These are phyloP conservation scores for Monosporascus sp. DNA, from an alignment of 2,329 filamentous ascomycete species.

Conservation along the genomic window DNA sequence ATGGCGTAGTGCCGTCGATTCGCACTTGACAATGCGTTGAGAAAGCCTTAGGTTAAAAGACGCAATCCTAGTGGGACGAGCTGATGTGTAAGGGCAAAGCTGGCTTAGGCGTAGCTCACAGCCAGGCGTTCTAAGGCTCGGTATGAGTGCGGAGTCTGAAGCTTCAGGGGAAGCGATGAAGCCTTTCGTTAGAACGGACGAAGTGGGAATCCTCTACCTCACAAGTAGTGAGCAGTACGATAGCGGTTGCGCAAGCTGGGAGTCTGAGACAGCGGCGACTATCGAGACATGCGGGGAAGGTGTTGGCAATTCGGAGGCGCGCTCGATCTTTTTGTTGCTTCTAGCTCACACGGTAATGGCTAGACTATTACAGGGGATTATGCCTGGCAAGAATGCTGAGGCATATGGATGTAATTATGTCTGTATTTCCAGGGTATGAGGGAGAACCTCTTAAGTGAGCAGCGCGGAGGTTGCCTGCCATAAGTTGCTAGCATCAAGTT, in stretches of 20 bases:
- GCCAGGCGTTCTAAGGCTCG: conserved; percentile 17
- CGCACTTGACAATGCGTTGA: conserved; percentile 23
- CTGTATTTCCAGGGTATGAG: conserved; percentile 9
- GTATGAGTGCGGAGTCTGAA: conserved; percentile 23
- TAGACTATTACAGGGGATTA: conserved; percentile 9
- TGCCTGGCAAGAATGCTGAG: conserved; percentile 16
- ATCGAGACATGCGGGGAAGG: conserved; percentile 15
- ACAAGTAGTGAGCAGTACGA: conserved; percentile 18
- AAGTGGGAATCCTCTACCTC: conserved; percentile 21
- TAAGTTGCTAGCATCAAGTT: conserved; percentile 12
- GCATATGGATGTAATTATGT: conserved; percentile 20
- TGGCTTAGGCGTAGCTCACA: conserved; percentile 15
- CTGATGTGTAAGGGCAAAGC: conserved; percentile 19
- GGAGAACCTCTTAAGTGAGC: conserved; percentile 9
- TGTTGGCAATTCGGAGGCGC: conserved; percentile 18
- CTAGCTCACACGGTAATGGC: conserved; percentile 7
- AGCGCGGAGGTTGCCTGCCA: conserved; percentile 14
- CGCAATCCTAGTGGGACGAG: conserved; percentile 20
- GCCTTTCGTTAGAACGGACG: conserved; percentile 16
- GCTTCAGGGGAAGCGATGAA: conserved; percentile 18
- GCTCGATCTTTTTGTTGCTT: conserved; percentile 21
- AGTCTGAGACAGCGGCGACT: conserved; percentile 27
- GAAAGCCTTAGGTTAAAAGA: conserved; percentile 17
- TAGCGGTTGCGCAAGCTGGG: conserved; percentile 24
- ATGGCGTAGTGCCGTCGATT: conserved; percentile 23